These are phyloP conservation scores for Colletotrichum sp. DNA, from an alignment of 2,329 filamentous ascomycete species.

Conservation along the genomic window DNA sequence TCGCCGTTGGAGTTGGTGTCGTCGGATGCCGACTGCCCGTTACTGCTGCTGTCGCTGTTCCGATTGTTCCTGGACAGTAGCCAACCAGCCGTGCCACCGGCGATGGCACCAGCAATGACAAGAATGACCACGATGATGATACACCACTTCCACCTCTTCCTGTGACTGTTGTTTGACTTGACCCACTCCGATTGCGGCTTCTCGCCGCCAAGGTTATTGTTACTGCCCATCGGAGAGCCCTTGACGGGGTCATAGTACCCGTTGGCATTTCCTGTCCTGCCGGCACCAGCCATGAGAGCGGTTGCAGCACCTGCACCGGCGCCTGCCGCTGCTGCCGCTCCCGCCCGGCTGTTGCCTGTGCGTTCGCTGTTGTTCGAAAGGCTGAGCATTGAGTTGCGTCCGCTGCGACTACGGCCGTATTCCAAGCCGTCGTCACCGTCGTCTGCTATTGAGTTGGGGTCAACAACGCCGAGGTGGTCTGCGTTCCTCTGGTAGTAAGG, in stretches of 20 bases:
- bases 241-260: constrained; percentile 64
- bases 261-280: constrained; percentile 35
- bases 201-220: constrained; percentile 43
- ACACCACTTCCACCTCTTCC: constrained; percentile 73
- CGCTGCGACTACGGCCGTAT: constrained; percentile 44
- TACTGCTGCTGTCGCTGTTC: constrained; percentile 26
- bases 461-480: constrained; percentile 63
- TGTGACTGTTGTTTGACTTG: constrained; percentile 59
- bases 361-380: constrained; percentile 49
- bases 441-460: constrained; percentile 82
- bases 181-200: constrained; percentile 73
- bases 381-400: constrained; percentile 65
- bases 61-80: constrained; percentile 63
- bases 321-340: constrained; percentile 51
- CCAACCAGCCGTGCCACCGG: constrained; percentile 76
- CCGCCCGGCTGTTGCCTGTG: constrained; percentile 24
- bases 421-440: constrained; percentile 86
- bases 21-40: constrained; percentile 57
- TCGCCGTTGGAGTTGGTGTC: constrained; percentile 71
- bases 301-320: constrained; percentile 48
- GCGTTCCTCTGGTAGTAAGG: constrained; percentile 66
- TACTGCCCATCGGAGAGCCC: constrained; percentile 26
- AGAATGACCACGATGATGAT: constrained; percentile 69
- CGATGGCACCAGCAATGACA: constrained; percentile 70
- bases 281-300: constrained; percentile 30